Evolutionary conservation across 805 yeast genomes (phyloP), one percentile per base, ranked within the genome.

Genomic region (Hermanozyma aechmeae): DNA sequence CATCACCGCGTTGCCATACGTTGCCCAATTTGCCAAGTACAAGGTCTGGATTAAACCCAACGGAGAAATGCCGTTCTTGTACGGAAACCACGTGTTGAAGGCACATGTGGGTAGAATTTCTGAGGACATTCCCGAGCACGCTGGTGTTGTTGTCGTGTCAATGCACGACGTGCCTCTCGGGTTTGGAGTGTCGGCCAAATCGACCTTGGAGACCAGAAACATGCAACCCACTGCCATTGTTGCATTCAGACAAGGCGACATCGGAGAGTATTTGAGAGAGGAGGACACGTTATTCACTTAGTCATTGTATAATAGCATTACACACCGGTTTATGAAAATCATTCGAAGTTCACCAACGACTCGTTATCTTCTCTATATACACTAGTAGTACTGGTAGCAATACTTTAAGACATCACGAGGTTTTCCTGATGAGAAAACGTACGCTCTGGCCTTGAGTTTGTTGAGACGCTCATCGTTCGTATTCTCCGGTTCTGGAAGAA

Each of bases 51-150:
- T 92, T 58, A 92, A 92, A 56, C 77, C 76, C 29, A 92, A 92
- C 51, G 98, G 98, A 46, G 98, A 92, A 58, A 92, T 92, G 98
- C 97, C 98, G 10, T 92, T 80, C 53, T 61, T 92, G 40, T 92
- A 92, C 46, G 98, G 98, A 21, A 92, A 92, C 62, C 95, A 92
- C 54, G 89, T 89, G 16, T 67, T 92, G 43, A 92, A 92, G 53
- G 98, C 98, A 4, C 98, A 92, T 52, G 70, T 92, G 32, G 98
- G 98, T 20, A 79, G 86, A 46, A 85, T 92, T 82, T 81, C 94
- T 31, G 98, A 92, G 43, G 97, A 92, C 51, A 83, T 92, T 32
- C 97, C 97, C 17, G 97, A 89, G 56, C 98, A 92, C 50, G 92
- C 95, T 2, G 98, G 98, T 49, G 87, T 92, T 14, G 70, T 92